Percentiles rank a stretch among this genome's conserved stretches.
These are phyloP conservation scores for Aspergillus spinulosporus DNA, from an alignment of 2,329 filamentous ascomycete genomes.

Conservation along the genomic window DNA sequence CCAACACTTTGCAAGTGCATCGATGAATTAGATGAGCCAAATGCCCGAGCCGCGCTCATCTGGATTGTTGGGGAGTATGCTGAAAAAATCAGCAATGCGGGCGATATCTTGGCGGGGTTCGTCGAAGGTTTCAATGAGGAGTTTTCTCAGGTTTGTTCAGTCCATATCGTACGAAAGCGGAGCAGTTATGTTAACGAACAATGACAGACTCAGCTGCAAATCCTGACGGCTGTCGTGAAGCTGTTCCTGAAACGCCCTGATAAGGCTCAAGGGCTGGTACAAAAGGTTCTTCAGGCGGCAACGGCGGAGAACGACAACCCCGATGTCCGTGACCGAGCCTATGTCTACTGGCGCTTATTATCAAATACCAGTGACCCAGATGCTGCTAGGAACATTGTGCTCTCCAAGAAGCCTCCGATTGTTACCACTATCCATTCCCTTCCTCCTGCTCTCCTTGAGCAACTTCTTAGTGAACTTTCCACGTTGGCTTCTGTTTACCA, in stretches of 20 bases:
- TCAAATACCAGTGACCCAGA: slow-evolving; percentile 79
- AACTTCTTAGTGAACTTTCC: slow-evolving; percentile 87
- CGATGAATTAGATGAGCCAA: slow-evolving; percentile 92
- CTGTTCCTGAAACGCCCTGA: slow-evolving; percentile 96
- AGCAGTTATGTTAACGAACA: slow-evolving; percentile 24
- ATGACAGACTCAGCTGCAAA: slow-evolving; percentile 88
- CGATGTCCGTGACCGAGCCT: slow-evolving; percentile 93
- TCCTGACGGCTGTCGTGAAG: slow-evolving; percentile 94
- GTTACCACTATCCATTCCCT: slow-evolving; percentile 90
- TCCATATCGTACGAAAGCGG: neutral
- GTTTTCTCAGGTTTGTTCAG: slow-evolving; percentile 74
- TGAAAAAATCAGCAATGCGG: slow-evolving; percentile 98
- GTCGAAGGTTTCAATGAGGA: slow-evolving; percentile 95
- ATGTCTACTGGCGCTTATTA: slow-evolving; percentile 95
- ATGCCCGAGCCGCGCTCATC: slow-evolving; percentile 85
- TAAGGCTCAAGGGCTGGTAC: slow-evolving; percentile 84
- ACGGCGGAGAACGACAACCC: slow-evolving; percentile 97
- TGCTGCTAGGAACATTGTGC: slow-evolving; percentile 86
- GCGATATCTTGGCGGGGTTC: slow-evolving; percentile 88
- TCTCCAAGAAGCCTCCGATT: slow-evolving; percentile 93
- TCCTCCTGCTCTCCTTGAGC: slow-evolving; percentile 78
- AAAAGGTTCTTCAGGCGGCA: slow-evolving; percentile 89
- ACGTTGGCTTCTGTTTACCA: slow-evolving; percentile 97
- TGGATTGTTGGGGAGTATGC: slow-evolving; percentile 99
- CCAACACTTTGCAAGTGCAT: slow-evolving; percentile 95